Percentiles rank a stretch among this genome's conserved stretches.
Evolutionary conservation across 805 yeast species (phyloP).

Genomic region (Kazachstania martiniae): DNA sequence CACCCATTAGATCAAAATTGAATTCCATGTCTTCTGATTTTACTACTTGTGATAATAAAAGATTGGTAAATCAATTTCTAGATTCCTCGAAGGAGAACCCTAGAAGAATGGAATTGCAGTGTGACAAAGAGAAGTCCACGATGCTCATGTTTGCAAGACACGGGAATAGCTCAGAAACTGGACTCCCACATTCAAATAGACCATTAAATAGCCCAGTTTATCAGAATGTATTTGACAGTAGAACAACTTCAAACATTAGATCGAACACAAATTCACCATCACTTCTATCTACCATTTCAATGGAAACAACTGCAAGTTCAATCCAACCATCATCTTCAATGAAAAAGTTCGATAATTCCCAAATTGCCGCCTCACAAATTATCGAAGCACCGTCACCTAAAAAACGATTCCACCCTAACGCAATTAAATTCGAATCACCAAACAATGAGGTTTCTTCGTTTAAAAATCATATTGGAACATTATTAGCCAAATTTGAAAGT

Average conservation of each 20-base stretch:
- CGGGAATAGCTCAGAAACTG: background rate
- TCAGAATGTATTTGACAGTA: too few species aligned
- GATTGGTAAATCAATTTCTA: conserved; percentile 3
- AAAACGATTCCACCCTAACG: conserved; percentile 1
- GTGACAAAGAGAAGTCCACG: background rate
- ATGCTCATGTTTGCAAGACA: too few species aligned
- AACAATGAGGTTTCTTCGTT: background rate
- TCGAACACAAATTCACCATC: background rate
- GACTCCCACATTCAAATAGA: background rate
- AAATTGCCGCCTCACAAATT: background rate
- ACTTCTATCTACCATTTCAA: background rate
- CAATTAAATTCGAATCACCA: conserved; percentile 8
- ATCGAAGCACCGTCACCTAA: background rate
- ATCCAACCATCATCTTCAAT: background rate
- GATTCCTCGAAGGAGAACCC: background rate
- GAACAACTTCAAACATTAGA: background rate
- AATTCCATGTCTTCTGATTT: too few species aligned
- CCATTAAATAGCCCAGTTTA: background rate
- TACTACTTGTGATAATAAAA: background rate
- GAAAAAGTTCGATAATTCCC: background rate
- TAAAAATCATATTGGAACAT: conserved; percentile 14
- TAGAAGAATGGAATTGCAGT: background rate
- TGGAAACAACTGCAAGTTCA: background rate
- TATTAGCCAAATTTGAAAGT: conserved; percentile 16
- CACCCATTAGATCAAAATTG: too few species aligned